These are phyloP conservation scores for Pythium dissotocum DNA, from an alignment of 352 stramenopile species.

Conservation along the genomic window DNA sequence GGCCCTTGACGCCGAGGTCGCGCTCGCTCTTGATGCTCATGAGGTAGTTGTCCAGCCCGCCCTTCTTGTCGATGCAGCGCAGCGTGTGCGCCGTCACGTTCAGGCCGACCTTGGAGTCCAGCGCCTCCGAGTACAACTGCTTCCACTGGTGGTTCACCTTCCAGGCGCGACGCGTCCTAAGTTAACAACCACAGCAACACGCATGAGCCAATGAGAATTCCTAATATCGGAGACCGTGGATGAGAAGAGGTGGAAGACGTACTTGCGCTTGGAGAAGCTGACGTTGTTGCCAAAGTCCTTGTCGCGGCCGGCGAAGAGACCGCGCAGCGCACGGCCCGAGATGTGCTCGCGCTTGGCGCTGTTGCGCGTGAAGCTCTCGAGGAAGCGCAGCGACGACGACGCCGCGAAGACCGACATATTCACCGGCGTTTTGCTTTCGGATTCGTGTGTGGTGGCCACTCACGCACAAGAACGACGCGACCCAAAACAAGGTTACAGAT, in stretches of 20 bases:
- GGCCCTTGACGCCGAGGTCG: constrained; percentile 71
- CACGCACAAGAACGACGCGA: not conserved
- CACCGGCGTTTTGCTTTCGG: not conserved
- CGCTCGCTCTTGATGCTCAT: constrained; percentile 87
- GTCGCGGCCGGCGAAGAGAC: constrained; percentile 93
- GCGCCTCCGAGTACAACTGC: constrained; percentile 84
- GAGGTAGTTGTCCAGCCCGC: constrained; percentile 94
- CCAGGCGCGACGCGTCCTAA: constrained; percentile 87
- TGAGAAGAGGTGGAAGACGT: constrained; percentile 11
- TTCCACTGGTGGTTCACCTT: constrained; percentile 94
- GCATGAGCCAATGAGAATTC: not conserved
- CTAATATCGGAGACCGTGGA: not conserved
- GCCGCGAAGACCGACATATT: constrained; percentile 41
- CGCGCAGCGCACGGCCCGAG: constrained; percentile 73
- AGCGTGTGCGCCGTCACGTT: constrained; percentile 93
- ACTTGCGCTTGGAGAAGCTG: constrained; percentile 92
- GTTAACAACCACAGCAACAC: constrained; percentile 1
- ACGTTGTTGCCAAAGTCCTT: constrained; percentile 95
- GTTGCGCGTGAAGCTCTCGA: constrained; percentile 58
- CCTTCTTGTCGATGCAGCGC: constrained; percentile 92
- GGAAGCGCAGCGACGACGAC: constrained; percentile 49
- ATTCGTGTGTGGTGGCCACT: constrained; percentile 2
- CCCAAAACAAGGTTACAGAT: not conserved
- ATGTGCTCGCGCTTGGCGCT: constrained; percentile 68
- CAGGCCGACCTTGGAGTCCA: constrained; percentile 93